These are phyloP conservation scores for Imleria badia DNA, from an alignment of 768 basidiomycete genomes.

Conservation along the genomic window DNA sequence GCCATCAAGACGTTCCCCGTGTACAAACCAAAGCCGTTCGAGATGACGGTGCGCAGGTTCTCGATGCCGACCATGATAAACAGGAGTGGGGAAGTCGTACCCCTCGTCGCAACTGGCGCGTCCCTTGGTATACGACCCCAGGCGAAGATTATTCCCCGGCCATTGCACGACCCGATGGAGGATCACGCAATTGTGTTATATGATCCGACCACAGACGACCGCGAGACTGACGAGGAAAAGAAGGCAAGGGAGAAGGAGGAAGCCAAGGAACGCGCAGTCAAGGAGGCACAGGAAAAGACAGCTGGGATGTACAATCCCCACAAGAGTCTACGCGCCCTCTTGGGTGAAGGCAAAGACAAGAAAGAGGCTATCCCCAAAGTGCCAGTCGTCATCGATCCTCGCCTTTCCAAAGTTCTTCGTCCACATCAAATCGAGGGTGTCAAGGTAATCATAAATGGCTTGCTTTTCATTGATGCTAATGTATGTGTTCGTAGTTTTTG, in stretches of 20 bases:
- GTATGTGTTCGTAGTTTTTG: constrained; percentile 65
- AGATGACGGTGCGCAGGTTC: constrained; percentile 62
- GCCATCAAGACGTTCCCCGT: constrained; percentile 73
- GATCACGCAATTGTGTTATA: constrained; percentile 97
- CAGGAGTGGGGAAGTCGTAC: constrained; percentile 64
- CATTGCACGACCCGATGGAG: constrained; percentile 96
- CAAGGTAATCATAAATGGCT: constrained; percentile 56
- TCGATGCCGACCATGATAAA: constrained; percentile 79
- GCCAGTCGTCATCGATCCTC: constrained; percentile 95
- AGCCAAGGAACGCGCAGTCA: constrained; percentile 57
- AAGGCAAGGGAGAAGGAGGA: constrained; percentile 74
- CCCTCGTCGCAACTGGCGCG: constrained; percentile 56
- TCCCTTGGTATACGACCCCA: constrained; percentile 86
- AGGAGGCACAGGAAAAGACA: constrained; percentile 68
- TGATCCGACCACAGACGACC: constrained; percentile 92
- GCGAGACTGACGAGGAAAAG: constrained; percentile 86
- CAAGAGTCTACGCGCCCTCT: constrained; percentile 78
- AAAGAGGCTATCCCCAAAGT: constrained; percentile 74
- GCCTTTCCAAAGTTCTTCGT: constrained; percentile 80
- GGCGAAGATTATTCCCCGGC: constrained; percentile 79
- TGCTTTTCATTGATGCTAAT: neutral
- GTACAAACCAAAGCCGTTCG: constrained; percentile 78
- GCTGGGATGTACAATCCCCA: constrained; percentile 84
- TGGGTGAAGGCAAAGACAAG: constrained; percentile 71
- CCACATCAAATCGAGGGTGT: constrained; percentile 99